phyloP scores from a whole-genome alignment of 371 early-diverging fungal genomes.

The Saksenaea vasiformis region DNA sequence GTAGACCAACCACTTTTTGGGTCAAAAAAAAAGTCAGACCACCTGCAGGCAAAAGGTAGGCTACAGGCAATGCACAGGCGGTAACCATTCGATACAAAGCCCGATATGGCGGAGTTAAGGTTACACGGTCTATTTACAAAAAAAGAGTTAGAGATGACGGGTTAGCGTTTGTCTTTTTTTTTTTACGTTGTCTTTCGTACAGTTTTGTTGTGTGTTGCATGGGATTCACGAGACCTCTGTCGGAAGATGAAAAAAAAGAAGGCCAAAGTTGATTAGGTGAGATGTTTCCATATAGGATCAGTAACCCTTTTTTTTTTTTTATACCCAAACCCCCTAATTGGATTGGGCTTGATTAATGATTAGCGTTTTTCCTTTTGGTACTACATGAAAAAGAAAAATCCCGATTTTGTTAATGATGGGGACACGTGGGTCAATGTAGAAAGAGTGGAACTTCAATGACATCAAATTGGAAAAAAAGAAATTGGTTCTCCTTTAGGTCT shows the following conservation, averaged over 20 bases:
- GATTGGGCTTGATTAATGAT: constrained; percentile 1
- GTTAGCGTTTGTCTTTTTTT: neutral
- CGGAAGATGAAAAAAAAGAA: neutral
- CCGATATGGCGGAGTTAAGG: neutral
- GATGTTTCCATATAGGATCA: neutral
- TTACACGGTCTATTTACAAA: neutral
- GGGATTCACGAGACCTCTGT: neutral
- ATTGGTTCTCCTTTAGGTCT: too few relatives aligned
- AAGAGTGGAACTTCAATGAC: neutral
- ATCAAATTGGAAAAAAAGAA: neutral
- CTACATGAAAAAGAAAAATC: neutral
- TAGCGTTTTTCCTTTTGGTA: constrained; percentile 6
- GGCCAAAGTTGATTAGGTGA: constrained; percentile 1
- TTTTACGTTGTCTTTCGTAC: neutral
- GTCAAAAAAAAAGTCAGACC: constrained; percentile 1
- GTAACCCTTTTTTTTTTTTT: neutral
- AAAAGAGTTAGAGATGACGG: too few relatives aligned
- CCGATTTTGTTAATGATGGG: neutral
- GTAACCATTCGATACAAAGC: too few relatives aligned
- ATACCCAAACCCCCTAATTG: neutral
- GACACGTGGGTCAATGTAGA: neutral
- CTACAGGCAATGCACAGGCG: neutral
- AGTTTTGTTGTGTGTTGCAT: neutral
- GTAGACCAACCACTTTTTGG: neutral
- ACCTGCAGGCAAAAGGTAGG: neutral